Base-by-base conservation (phyloP, 306 rosid species). In the Astragalus glycyphyllos region DNA sequence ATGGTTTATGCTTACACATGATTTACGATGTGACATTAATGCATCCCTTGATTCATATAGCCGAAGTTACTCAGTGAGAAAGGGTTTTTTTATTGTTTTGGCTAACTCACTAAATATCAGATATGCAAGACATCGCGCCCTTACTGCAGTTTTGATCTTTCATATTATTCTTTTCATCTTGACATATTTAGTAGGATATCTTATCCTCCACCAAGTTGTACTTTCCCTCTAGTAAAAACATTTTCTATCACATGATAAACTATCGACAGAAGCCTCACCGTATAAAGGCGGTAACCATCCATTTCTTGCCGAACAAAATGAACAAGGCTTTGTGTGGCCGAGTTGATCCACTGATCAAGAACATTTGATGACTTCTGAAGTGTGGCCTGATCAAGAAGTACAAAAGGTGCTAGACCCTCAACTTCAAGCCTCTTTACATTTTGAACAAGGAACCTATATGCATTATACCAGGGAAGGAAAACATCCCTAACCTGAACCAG, bases 381-480 rank as follows among this genome's bases (percentile, higher is more conserved):
- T 50, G 87, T 82, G 31, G 79, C 87, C 76, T 81, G 87, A 80
- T 87, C 90, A 64, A 83, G 44, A 11, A 88, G 98, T 12, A 76
- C 68, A 71, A 94, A 94, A 61, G 84, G 80, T 59, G 84, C 72
- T 61, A 85, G 80, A 65, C 98, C 96, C 74, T 94, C 98, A 83
- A 84, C 74, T 79, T 94, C 98, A 29, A 92, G 96, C 77, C 98
- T 88, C 84, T 90, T 90, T 8, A 86, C 91, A 82, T 92, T 92
- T 81, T 92, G 97, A 78, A 92, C 98, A 79, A 92, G 96, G 81
- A 92, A 90, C 79, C 98, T 78, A 75, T 92, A 92, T 23, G 98
- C 98, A 81, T 92, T 92, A 75, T 92, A 92, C 98, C 98, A 92
- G 45, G 98, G 98, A 29, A 90, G 96, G 80, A 92, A 92, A 32